Conservation (phyloP, 495 filamentous ascomycete species). For the Penicillium lividum region DNA sequence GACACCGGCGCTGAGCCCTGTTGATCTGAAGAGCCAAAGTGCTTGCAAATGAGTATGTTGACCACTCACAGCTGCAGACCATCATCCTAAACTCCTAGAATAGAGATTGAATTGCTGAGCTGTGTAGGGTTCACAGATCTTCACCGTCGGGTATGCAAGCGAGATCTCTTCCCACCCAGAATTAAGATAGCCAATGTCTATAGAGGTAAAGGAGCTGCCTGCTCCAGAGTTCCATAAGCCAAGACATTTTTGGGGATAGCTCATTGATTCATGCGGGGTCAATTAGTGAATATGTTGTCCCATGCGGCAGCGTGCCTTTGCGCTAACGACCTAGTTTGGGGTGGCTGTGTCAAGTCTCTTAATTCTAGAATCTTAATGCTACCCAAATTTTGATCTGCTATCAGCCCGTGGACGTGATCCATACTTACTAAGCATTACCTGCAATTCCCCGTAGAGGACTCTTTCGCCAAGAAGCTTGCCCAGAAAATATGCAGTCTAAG, state of each 20-base stretch:
- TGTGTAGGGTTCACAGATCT: constrained; percentile 6
- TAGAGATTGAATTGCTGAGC: constrained; percentile 9
- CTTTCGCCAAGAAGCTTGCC: not conserved
- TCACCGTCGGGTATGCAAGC: constrained; percentile 5
- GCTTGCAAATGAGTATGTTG: not conserved
- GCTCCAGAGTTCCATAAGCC: constrained; percentile 11
- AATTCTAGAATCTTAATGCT: not conserved
- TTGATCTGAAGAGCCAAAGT: constrained; percentile 10
- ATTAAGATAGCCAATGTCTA: constrained; percentile 16
- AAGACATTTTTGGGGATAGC: constrained; percentile 13
- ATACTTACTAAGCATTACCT: not conserved
- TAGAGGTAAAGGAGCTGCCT: constrained; percentile 25
- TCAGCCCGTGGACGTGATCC: not conserved
- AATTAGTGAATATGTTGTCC: not conserved
- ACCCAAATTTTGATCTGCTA: not conserved
- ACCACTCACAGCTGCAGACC: not conserved
- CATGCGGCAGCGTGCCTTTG: not conserved
- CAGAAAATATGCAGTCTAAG: not conserved
- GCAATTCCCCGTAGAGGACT: not conserved
- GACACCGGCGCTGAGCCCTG: constrained; percentile 10
- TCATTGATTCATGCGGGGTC: not conserved
- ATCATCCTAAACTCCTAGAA: not conserved
- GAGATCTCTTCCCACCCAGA: constrained; percentile 2
- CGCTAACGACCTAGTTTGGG: not conserved
- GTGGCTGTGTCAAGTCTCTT: not conserved